Base-by-base conservation (phyloP, 192 early-diverging fungal species). In the Entophlyctis helioformis region DNA sequence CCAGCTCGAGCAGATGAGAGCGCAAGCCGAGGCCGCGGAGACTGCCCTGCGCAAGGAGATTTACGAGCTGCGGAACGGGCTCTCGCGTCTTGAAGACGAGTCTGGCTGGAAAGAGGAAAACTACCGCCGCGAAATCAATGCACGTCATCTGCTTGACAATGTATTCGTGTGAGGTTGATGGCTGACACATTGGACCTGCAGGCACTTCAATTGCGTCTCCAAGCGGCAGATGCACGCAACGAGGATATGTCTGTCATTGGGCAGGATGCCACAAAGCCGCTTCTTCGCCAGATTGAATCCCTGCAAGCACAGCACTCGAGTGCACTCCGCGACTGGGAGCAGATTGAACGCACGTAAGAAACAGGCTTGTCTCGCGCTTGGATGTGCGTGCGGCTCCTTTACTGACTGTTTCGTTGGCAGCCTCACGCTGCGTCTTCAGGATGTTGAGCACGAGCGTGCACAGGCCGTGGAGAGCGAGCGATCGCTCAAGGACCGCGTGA, bases 81-180 rank as follows among this genome's bases (percentile, higher is more conserved):
- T 71, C 11, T 19, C 60, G 21, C 48, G 54, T 15, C 23, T 39
- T 1, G 64, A 71, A 41, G 64, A 71, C 21, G 69, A 71, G 36
- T 36, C 63, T 3, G 62, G 56, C 19, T 65, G 62, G 67, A 57
- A 54, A 46, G 67, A 70, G 50, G 67, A 70, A 11, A 56, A 27
- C 23, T 35, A 63, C n/a, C 42, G 56, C 2, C 59, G 51, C 37
- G 67, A 70, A 35, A 54, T 66, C 26, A 20, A 4, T 7, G 20
- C 16, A n/a, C n/a, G n/a, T n/a, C n/a, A n/a, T n/a, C n/a, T n/a
- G n/a, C n/a, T n/a, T n/a, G n/a, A n/a, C n/a, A n/a, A n/a, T n/a
- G n/a, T n/a, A n/a, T n/a, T n/a, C n/a, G n/a, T n/a, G n/a, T n/a
- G n/a, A n/a, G n/a, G 29, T 11, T 31, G 29, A 31, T 31, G 29